phyloP scores from a whole-genome alignment of 805 yeast genomes.

The Tetrapisispora nanseiensis region DNA sequence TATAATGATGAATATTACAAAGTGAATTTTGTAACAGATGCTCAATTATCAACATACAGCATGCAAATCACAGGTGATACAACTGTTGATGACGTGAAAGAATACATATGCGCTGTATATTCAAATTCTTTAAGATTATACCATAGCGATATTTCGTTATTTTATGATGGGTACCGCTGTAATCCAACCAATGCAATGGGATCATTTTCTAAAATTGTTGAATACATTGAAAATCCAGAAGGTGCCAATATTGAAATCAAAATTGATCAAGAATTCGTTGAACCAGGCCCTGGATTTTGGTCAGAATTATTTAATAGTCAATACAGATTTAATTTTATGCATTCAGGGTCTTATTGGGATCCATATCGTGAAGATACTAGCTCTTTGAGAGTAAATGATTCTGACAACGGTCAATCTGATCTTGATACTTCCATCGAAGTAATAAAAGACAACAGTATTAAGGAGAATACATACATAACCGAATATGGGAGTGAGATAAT shows the following conservation, averaged over 20 bases:
- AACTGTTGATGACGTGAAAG: conserved; percentile 20
- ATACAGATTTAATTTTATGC: conserved; percentile 4
- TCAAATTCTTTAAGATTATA: conserved; percentile 18
- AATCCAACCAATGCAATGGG: conserved; percentile 13
- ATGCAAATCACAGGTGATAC: conserved; percentile 17
- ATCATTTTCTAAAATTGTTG: conserved; percentile 12
- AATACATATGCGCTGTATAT: conserved; percentile 20
- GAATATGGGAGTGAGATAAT: conserved; percentile 9
- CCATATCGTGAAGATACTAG: background rate
- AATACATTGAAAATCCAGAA: conserved; percentile 13
- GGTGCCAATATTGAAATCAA: conserved; percentile 17
- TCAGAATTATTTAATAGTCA: conserved; percentile 14
- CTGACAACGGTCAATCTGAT: background rate
- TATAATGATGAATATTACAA: conserved; percentile 8
- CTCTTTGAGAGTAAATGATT: no score
- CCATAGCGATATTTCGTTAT: conserved; percentile 16
- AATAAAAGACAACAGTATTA: background rate
- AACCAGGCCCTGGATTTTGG: conserved; percentile 27
- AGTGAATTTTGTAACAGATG: conserved; percentile 19
- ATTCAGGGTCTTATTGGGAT: conserved; percentile 3
- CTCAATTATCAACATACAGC: conserved; percentile 12
- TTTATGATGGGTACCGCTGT: conserved; percentile 15
- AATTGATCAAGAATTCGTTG: conserved; percentile 21
- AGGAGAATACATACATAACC: conserved; percentile 2
- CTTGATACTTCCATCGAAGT: background rate